Evolutionary conservation across 2,329 filamentous ascomycete species (phyloP), one percentile per base, ranked within the genome.

Genomic region (Colletotrichum coccodes): DNA sequence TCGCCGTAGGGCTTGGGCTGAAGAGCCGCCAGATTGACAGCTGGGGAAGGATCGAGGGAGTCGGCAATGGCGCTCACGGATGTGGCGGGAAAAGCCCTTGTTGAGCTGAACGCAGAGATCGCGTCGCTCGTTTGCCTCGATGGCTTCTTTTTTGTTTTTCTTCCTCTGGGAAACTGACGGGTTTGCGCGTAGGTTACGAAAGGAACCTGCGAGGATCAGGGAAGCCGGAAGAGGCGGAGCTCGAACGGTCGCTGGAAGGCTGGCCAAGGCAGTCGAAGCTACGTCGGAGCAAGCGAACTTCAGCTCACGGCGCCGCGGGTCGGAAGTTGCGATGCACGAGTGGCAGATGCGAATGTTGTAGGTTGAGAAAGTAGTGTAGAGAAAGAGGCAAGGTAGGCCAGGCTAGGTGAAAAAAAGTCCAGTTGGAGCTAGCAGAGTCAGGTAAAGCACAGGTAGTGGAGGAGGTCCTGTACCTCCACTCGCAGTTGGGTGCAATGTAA

Each of bases 1-100:
- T 85, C 86, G 86, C 89, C 87, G 84, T 87, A 86, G 74, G 85
- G 79, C 78, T 85, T 86, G 72, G 86, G 82, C 82, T 89, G 86
- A 80, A 91, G 85, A 83, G 87, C 86, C 78, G 82, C 82, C 89
- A 91, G 87, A 79, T 82, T 90, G 88, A 82, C 84, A 82, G 76
- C 75, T 78, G 71, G 61, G 56, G 54, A 52, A 60, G 42, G 38
- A 21, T 56, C 38, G 69, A 70, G 64, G 62, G 69, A 59, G 68
- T 68, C 56, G 66, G 63, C 58, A 52, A 54, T 38, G 50, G 47
- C 60, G 36, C 38, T 60, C 47, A 42, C 28, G 46, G 36, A 38
- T 54, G 47, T 54, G 47, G 56, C 44, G 66, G 62, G 36, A 52
- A 44, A 42, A 57, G 62, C 52, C 61, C 42, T 67, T 36, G 44